Percentiles rank a stretch among this genome's conserved stretches.
phyloP scores from a whole-genome alignment of 2,329 filamentous ascomycete genomes.

The Penicillium sp. region DNA sequence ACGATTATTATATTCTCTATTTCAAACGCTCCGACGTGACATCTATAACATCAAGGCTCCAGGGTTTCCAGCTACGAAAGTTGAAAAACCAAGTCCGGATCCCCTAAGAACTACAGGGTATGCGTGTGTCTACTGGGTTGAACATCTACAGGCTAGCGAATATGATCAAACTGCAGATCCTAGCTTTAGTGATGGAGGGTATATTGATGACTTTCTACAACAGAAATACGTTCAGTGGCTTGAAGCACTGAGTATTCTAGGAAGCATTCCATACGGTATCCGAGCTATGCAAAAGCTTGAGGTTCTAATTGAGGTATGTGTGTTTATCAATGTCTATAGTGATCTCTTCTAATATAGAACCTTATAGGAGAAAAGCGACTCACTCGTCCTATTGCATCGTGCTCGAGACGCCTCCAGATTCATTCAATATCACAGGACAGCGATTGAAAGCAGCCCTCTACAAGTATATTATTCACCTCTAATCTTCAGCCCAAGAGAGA shows the following conservation, averaged over 20 bases:
- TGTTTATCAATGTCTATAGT: no score
- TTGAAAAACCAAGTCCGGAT: conserved; percentile 18
- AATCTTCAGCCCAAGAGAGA: conserved; percentile 20
- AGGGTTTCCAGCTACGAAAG: conserved; percentile 5
- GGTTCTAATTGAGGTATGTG: no score
- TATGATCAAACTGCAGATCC: background rate
- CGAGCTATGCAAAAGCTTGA: no score
- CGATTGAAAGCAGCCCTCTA: conserved; percentile 24
- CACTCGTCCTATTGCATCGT: background rate
- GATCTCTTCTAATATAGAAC: no score
- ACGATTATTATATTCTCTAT: background rate
- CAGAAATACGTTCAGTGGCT: conserved; percentile 11
- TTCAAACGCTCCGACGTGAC: conserved; percentile 2
- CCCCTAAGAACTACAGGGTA: conserved; percentile 32
- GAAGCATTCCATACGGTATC: no score
- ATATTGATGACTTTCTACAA: conserved; percentile 20
- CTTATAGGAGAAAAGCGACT: background rate
- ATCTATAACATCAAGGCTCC: conserved; percentile 6
- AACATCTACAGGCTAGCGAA: conserved; percentile 29
- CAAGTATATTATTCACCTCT: conserved; percentile 33
- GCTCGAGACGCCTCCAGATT: conserved; percentile 28
- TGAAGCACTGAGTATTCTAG: no score
- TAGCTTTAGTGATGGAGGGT: conserved; percentile 10
- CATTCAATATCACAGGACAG: conserved; percentile 23
- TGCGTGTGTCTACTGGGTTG: conserved; percentile 33